Conservation (phyloP, 495 filamentous ascomycete species). For the Aspergillus diversus region DNA sequence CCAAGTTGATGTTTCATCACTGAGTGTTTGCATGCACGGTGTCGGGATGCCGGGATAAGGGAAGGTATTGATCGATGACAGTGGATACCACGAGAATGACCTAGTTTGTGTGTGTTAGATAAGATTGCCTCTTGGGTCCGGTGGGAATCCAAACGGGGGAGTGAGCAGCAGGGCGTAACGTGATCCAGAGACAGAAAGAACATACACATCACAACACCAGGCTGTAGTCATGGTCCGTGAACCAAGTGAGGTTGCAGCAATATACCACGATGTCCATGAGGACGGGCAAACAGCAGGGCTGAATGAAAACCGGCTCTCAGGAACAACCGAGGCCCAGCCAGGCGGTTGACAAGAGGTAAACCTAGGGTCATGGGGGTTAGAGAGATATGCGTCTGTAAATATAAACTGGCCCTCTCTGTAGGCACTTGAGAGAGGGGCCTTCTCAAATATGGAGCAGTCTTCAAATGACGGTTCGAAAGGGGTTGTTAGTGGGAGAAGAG, state of each 20-base stretch:
- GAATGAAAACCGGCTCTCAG: background rate
- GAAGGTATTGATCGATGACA: background rate
- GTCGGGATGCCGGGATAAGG: background rate
- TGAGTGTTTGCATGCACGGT: background rate
- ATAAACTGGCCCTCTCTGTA: too few species aligned
- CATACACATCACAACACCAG: background rate
- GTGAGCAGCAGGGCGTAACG: background rate
- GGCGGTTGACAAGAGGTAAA: background rate
- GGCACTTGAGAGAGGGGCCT: too few species aligned
- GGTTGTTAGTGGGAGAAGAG: too few species aligned
- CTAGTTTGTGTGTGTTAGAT: too few species aligned
- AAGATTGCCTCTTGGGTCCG: too few species aligned
- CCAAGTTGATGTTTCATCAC: background rate
- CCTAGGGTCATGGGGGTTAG: background rate
- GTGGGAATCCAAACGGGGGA: too few species aligned
- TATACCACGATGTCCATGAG: background rate
- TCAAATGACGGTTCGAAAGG: too few species aligned
- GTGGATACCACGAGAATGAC: too few species aligned
- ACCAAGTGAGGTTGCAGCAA: background rate
- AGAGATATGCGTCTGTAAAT: background rate
- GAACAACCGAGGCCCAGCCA: background rate
- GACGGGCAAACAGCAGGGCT: background rate
- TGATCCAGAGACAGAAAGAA: background rate
- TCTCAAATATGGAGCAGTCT: too few species aligned
- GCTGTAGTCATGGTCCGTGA: background rate